Conservation (phyloP, 345 rosid species). For the Triadica sebifera region DNA sequence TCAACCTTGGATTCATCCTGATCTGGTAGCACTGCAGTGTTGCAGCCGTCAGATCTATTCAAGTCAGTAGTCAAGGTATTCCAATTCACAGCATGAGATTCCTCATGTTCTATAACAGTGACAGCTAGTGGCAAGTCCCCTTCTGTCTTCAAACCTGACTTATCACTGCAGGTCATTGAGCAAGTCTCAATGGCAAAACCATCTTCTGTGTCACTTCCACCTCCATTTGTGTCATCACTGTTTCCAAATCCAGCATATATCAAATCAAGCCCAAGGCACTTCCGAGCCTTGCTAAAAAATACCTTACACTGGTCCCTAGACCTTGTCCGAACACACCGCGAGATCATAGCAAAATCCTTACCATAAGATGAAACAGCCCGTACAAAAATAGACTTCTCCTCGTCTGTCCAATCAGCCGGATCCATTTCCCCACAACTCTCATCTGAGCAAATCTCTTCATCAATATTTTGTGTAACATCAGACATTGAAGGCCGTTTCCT, state of each 20-base stretch:
- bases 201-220: constrained; percentile 77
- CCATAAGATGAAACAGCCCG: constrained; percentile 74
- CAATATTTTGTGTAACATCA: constrained; percentile 59
- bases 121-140: constrained; percentile 34
- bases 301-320: constrained; percentile 84
- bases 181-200: constrained; percentile 52
- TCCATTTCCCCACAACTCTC: constrained; percentile 92
- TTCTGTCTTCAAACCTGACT: constrained; percentile 40
- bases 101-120: constrained; percentile 33
- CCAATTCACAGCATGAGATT: constrained; percentile 24
- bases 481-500: constrained; percentile 47
- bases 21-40: constrained; percentile 23
- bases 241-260: constrained; percentile 45
- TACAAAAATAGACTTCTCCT: constrained; percentile 71
- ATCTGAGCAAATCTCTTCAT: constrained; percentile 83
- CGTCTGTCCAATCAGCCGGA: constrained; percentile 85
- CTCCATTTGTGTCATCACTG: constrained; percentile 64
- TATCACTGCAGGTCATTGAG: constrained; percentile 42
- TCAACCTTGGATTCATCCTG: constrained; percentile 31
- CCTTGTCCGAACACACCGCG: constrained; percentile 62
- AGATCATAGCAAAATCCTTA: constrained; percentile 75
- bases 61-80: constrained; percentile 32
- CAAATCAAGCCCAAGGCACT: constrained; percentile 82
- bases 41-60: constrained; percentile 37
- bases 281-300: constrained; percentile 88